Evolutionary conservation across 768 basidiomycete genomes (phyloP), one percentile per base, ranked within the genome.

Genomic region (Udeniomyces megalosporus): DNA sequence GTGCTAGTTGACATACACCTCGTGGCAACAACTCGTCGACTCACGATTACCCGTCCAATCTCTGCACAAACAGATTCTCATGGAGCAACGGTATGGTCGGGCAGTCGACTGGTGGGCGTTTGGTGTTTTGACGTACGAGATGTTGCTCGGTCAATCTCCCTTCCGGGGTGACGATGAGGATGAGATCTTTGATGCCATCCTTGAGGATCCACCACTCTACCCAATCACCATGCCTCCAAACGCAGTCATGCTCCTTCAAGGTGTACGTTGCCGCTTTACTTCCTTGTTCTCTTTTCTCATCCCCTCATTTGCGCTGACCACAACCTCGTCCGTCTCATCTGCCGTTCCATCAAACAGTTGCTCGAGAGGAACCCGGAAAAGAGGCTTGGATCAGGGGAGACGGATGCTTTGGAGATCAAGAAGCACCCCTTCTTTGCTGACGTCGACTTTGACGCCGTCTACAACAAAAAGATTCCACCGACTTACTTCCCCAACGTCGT

Each of bases 91-190:
- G 51, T 99, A 99, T 69, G 92, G 91, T 11, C 88, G 91, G 44
- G 93, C 95, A 12, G 95, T 99, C 46, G 95, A 99, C 72, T 99
- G 95, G 95, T 99, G 95, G 95, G 95, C 95, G 14, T 97, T 97
- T 72, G 95, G 95, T 67, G 95, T 99, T 4, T 75, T 99, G 69
- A 96, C 86, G 28, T 99, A 99, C 72, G 95, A 99, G 76, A 99
- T 99, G 95, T 75, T 99, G 58, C 79, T 97, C 28, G 95, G 95
- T 50, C 95, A 97, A 75, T 97, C 95, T 4, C 95, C 95, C 3
- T 99, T 99, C 84, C 84, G 92, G 49, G 95, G 95, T 61, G 95
- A 99, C 69, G 95, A 97, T 68, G 95, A 97, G 73, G 95, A 99
- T 71, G 95, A 99, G 78, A 97, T 99, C 64, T 99, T 97, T 72